A percentile compares a stretch with the other conserved stretches of the same genome.
Evolutionary conservation across 768 basidiomycete genomes (phyloP).

Genomic region (Russula foetens): DNA sequence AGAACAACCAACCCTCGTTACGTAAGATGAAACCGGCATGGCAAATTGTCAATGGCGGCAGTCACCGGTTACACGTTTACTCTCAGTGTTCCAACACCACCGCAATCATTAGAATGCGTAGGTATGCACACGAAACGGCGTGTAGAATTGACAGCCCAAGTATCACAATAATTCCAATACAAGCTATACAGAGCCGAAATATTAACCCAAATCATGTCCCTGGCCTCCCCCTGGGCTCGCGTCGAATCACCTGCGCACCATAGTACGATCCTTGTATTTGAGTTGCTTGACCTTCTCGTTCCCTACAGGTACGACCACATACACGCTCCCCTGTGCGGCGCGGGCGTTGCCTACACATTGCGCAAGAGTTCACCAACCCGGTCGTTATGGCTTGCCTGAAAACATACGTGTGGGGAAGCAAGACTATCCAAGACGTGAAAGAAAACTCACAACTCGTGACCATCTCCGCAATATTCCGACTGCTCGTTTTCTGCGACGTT

Average conservation of each 20-base stretch:
- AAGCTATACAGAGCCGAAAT: not conserved
- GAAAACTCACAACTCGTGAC: slow-evolving; percentile 8
- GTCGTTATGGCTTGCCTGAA: slow-evolving; percentile 9
- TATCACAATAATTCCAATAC: not conserved
- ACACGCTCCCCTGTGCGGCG: slow-evolving; percentile 2
- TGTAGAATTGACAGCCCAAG: too few relatives aligned
- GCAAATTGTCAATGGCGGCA: too few relatives aligned
- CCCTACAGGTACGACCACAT: slow-evolving; percentile 1
- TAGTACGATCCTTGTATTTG: not conserved
- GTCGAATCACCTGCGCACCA: not conserved
- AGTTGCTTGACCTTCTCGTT: not conserved
- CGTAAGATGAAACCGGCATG: too few relatives aligned
- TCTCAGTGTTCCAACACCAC: too few relatives aligned
- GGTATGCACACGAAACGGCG: too few relatives aligned
- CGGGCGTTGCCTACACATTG: slow-evolving; percentile 2
- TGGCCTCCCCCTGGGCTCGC: not conserved
- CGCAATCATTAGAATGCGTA: too few relatives aligned
- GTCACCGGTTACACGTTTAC: too few relatives aligned
- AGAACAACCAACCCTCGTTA: too few relatives aligned
- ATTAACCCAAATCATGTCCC: not conserved
- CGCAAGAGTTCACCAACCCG: slow-evolving; percentile 2
- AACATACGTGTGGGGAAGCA: not conserved
- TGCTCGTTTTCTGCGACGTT: slow-evolving; percentile 8
- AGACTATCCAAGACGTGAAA: not conserved
- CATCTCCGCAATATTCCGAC: slow-evolving; percentile 13